phyloP scores from a whole-genome alignment of 805 yeast species.

The Nakazawaea ernobii region DNA sequence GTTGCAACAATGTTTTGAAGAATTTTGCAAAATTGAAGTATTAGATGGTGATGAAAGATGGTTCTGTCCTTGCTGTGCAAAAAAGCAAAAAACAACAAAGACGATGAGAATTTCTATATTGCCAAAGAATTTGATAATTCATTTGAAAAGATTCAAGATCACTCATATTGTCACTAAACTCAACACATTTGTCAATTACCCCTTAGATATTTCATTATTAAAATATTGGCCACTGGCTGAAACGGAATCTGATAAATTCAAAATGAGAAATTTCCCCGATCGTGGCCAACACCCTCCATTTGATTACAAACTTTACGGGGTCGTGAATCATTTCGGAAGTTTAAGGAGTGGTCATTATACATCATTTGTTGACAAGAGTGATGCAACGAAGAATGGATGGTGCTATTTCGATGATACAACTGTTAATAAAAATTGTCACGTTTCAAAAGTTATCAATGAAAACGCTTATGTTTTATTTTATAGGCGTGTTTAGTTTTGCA shows the following conservation, averaged over 20 bases:
- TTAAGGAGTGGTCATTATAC: slow-evolving; percentile 89
- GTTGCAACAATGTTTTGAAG: slow-evolving; percentile 65
- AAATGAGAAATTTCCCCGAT: slow-evolving; percentile 42
- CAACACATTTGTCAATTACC: slow-evolving; percentile 64
- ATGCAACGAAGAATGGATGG: slow-evolving; percentile 47
- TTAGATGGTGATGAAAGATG: slow-evolving; percentile 77
- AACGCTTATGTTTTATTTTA: slow-evolving; percentile 85
- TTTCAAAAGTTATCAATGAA: slow-evolving; percentile 52
- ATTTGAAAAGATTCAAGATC: slow-evolving; percentile 72
- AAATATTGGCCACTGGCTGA: slow-evolving; percentile 61
- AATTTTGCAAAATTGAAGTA: slow-evolving; percentile 69
- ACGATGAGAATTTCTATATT: slow-evolving; percentile 67
- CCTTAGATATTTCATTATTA: slow-evolving; percentile 50
- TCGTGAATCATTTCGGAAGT: slow-evolving; percentile 80
- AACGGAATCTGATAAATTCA: slow-evolving; percentile 32
- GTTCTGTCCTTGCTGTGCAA: slow-evolving; percentile 75
- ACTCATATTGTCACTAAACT: slow-evolving; percentile 50
- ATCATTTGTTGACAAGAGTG: slow-evolving; percentile 62
- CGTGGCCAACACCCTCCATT: slow-evolving; percentile 82
- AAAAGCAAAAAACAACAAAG: slow-evolving; percentile 59
- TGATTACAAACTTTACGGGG: slow-evolving; percentile 69
- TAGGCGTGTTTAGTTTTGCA: slow-evolving; percentile 31
- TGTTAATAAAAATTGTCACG: slow-evolving; percentile 46
- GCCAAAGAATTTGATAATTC: slow-evolving; percentile 76
- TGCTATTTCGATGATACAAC: slow-evolving; percentile 77